Evolutionary conservation across 352 stramenopile species (phyloP).

Genomic region (Phytophthora multivora): DNA sequence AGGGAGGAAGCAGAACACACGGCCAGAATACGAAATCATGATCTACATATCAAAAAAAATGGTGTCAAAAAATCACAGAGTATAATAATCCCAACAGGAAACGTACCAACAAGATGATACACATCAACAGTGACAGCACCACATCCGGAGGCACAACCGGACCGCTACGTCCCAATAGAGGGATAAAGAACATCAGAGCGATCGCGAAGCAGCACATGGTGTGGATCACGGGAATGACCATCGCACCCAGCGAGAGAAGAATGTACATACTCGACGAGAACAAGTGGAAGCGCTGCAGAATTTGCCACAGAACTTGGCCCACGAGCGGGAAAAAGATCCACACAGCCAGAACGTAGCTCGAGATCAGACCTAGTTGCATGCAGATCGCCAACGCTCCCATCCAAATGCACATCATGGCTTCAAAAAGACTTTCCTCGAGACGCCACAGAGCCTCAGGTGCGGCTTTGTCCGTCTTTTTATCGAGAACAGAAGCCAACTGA

Average conservation of each 20-base stretch:
- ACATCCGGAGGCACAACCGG: slow-evolving; percentile 61
- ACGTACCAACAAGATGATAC: slow-evolving; percentile 52
- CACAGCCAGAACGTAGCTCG: slow-evolving; percentile 62
- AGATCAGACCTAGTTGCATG: slow-evolving; percentile 52
- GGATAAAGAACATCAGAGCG: slow-evolving; percentile 77
- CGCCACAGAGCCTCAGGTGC: slow-evolving; percentile 48
- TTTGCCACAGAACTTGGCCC: slow-evolving; percentile 49
- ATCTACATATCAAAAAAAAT: slow-evolving; percentile 32
- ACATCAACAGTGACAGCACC: slow-evolving; percentile 55
- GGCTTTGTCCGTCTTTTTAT: slow-evolving; percentile 26
- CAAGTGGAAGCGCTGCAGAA: slow-evolving; percentile 42
- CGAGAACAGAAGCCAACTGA: slow-evolving; percentile 41
- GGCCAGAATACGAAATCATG: slow-evolving; percentile 56
- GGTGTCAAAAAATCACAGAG: too few relatives aligned
- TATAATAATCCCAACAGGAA: background rate
- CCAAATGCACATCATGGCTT: slow-evolving; percentile 58
- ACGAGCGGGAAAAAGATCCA: slow-evolving; percentile 70
- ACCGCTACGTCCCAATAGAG: slow-evolving; percentile 67
- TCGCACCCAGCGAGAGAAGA: slow-evolving; percentile 47
- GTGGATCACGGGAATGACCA: slow-evolving; percentile 67
- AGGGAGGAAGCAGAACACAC: slow-evolving; percentile 77
- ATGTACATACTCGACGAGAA: slow-evolving; percentile 55
- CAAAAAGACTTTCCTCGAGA: slow-evolving; percentile 67
- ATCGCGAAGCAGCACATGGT: slow-evolving; percentile 59
- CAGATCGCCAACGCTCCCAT: slow-evolving; percentile 39